Base-by-base conservation (phyloP, 2,329 filamentous ascomycete genomes). In the Nannizziopsis arthrosporioides region DNA sequence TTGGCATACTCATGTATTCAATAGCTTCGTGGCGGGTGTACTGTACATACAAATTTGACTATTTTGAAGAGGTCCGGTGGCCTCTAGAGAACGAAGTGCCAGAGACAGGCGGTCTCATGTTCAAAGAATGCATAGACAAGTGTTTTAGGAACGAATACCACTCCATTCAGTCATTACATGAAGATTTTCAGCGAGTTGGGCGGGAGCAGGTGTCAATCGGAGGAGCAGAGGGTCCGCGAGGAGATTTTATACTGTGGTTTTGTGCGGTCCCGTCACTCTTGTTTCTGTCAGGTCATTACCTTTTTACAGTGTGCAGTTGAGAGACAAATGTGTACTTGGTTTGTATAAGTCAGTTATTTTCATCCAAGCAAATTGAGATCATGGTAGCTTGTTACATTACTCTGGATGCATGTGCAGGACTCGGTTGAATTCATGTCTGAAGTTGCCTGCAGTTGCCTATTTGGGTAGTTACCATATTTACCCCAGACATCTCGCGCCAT, bases 1-100 rank as follows among this genome's bases (percentile, higher is more conserved):
- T 55, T 32, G 50, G 52, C 30, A 51, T 52, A 35, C 18, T 55
- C 36, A 40, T 54, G 3, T 55, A 54, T 39, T 54, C 53, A 5
- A 54, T 55, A 11, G 43, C 44, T 1, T 35, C 47, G 5, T 55
- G 50, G 52, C 43, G 30, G 8, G 44, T 49, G 12, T 55, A 50
- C 42, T n/a, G n/a, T n/a, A n/a, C n/a, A n/a, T n/a, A n/a, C n/a
- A 40, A 19, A n/a, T 55, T 47, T 38, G 53, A 54, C 44, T 53
- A 44, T 41, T 53, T 41, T 12, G 50, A 54, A 18, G 37, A 54
- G 5, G 15, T 46, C n/a, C 22, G 31, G 5, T 54, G 42, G 41
- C 49, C 47, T 8, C 15, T n/a, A 10, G 40, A 49, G 12, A 48
- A 53, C n/a, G 47, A 55, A 17, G 30, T 51, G 10, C 48, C 51